Conservation (phyloP, 2,329 filamentous ascomycete genomes). For the Fusarium sp. region DNA sequence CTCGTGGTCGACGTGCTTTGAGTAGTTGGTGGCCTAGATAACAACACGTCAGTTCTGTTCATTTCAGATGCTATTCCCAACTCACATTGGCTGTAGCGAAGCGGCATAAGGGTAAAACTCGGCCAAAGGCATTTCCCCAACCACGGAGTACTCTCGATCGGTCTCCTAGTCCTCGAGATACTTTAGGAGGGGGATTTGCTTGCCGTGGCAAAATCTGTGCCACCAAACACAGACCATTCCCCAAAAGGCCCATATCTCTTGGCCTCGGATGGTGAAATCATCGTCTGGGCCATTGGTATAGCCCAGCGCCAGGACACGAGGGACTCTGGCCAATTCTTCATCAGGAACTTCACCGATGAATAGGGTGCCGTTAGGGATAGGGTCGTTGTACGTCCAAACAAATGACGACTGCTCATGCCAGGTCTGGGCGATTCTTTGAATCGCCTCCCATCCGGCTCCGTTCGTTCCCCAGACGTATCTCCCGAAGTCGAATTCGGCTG, state of each 20-base stretch:
- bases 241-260: neutral
- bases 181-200: too few species aligned
- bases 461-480: neutral
- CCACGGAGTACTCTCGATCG: too few species aligned
- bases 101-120: too few species aligned
- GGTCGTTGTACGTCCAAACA: neutral
- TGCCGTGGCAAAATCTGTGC: too few species aligned
- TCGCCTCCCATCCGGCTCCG: neutral
- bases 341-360: neutral
- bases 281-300: neutral
- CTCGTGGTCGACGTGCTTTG: too few species aligned
- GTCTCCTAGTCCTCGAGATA: too few species aligned
- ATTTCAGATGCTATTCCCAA: too few species aligned
- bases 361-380: neutral
- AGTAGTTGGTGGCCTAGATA: too few species aligned
- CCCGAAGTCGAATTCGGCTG: neutral
- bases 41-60: too few species aligned
- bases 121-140: too few species aligned
- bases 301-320: neutral
- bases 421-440: rapidly evolving
- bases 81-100: too few species aligned
- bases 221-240: neutral
- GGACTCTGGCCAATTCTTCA: neutral
- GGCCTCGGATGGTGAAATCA: neutral
- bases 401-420: too few species aligned